These are phyloP conservation scores for Solanum commersonii DNA, from an alignment of 257 asterid genomes.

Conservation along the genomic window DNA sequence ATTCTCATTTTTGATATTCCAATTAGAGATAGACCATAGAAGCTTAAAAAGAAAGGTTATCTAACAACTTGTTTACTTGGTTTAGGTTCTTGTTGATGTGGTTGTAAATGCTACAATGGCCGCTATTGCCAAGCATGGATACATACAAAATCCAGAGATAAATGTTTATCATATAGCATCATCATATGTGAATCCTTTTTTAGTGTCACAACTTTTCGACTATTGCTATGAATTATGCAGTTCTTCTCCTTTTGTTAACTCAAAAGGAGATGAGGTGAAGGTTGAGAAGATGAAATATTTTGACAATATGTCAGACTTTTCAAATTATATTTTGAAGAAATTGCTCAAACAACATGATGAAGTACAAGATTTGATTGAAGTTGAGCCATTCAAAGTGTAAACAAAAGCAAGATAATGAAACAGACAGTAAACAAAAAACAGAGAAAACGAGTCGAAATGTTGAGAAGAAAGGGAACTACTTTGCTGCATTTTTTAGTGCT, in stretches of 20 bases:
- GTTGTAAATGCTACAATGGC: constrained; percentile 29
- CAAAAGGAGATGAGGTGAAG: neutral
- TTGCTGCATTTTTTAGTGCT: no score
- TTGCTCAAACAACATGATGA: neutral
- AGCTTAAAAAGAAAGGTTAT: neutral
- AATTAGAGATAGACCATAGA: neutral
- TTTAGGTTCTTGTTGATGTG: constrained; percentile 28
- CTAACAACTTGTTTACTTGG: neutral
- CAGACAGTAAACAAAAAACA: no score
- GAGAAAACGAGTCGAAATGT: no score
- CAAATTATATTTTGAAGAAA: neutral
- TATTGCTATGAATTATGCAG: constrained; percentile 13
- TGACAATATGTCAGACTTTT: neutral
- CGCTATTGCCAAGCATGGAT: constrained; percentile 28
- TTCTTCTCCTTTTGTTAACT: neutral
- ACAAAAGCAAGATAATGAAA: no score
- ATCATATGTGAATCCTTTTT: neutral
- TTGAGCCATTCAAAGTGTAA: neutral
- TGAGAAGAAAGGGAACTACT: no score
- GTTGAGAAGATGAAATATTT: neutral
- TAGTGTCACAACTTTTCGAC: constrained; percentile 8
- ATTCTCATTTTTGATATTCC: neutral
- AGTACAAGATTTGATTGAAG: neutral
- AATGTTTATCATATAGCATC: neutral
- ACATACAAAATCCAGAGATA: neutral